Evolutionary conservation across 768 basidiomycete species (phyloP).

Genomic region (Trametes punicea): DNA sequence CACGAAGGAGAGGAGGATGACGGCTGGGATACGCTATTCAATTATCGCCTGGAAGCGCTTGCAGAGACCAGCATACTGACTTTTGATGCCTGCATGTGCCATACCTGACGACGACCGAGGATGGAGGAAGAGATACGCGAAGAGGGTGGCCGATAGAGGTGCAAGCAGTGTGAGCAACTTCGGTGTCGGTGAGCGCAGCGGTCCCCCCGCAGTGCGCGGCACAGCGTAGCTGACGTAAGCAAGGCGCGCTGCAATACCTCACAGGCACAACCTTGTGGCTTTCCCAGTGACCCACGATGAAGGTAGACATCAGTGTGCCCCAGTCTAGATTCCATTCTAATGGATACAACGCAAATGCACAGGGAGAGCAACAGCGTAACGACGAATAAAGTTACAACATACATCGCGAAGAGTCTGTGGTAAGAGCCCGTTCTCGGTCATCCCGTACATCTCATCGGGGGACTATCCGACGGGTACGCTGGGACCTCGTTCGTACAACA

Average conservation of each 20-base stretch:
- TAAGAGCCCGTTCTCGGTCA: background rate
- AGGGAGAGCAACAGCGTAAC: conserved; percentile 4
- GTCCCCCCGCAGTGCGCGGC: background rate
- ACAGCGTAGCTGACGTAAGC: conserved; percentile 8
- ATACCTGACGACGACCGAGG: conserved; percentile 13
- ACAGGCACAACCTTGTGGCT: background rate
- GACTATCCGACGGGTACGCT: conserved; percentile 17
- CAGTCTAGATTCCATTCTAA: conserved; percentile 2
- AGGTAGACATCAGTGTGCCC: no score
- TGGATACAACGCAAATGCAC: conserved; percentile 5
- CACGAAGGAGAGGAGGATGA: conserved; percentile 95
- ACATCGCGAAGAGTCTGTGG: background rate
- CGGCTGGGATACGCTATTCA: conserved; percentile 51
- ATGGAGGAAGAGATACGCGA: background rate
- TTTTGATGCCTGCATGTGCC: conserved; percentile 31
- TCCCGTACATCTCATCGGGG: background rate
- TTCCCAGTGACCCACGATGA: no score
- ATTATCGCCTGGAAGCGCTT: conserved; percentile 13
- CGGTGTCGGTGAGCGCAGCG: background rate
- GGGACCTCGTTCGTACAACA: conserved; percentile 21
- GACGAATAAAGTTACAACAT: conserved; percentile 10
- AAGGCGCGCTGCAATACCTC: background rate
- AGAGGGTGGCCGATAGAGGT: background rate
- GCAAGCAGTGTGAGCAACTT: background rate
- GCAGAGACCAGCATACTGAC: conserved; percentile 19